Conservation (phyloP, 2,329 filamentous ascomycete species). For the Metarhizium anisopliae region DNA sequence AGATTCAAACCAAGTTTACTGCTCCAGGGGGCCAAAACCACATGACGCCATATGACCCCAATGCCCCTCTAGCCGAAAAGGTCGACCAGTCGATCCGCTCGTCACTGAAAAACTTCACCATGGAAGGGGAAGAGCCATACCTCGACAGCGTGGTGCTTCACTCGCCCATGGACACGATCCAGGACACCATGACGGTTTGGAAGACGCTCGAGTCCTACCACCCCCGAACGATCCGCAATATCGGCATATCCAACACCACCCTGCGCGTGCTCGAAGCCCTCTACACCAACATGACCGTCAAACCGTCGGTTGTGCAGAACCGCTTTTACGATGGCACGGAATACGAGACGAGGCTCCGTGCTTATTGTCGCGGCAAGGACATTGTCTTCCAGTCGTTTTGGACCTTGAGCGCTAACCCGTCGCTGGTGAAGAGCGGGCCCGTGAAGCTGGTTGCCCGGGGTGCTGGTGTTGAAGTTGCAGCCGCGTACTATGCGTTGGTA, state of each 20-base stretch:
- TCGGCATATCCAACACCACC: conserved; percentile 72
- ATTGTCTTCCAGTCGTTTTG: conserved; percentile 47
- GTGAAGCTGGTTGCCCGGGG: conserved; percentile 39
- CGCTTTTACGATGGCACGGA: conserved; percentile 53
- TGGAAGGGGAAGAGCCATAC: conserved; percentile 32
- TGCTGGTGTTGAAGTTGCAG: conserved; percentile 26
- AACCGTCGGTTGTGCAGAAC: conserved; percentile 62
- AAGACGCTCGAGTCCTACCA: conserved; percentile 56
- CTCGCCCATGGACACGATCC: conserved; percentile 37
- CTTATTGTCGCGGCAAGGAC: conserved; percentile 31
- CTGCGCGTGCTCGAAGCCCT: conserved; percentile 47
- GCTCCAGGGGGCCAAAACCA: conserved; percentile 53
- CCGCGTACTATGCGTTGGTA: conserved; percentile 38
- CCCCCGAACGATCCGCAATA: conserved; percentile 50
- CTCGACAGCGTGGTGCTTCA: conserved; percentile 71
- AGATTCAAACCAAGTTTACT: conserved; percentile 82
- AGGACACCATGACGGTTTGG: conserved; percentile 56
- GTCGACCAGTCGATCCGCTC: conserved; percentile 57
- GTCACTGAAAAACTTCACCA: conserved; percentile 56
- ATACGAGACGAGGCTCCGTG: conserved; percentile 52
- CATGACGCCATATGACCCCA: conserved; percentile 51
- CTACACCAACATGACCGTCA: conserved; percentile 30
- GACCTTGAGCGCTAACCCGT: conserved; percentile 40
- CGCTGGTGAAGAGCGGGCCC: conserved; percentile 29
- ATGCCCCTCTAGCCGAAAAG: conserved; percentile 51